These are phyloP conservation scores for Podaxis rugospora DNA, from an alignment of 768 basidiomycete genomes.

Conservation along the genomic window DNA sequence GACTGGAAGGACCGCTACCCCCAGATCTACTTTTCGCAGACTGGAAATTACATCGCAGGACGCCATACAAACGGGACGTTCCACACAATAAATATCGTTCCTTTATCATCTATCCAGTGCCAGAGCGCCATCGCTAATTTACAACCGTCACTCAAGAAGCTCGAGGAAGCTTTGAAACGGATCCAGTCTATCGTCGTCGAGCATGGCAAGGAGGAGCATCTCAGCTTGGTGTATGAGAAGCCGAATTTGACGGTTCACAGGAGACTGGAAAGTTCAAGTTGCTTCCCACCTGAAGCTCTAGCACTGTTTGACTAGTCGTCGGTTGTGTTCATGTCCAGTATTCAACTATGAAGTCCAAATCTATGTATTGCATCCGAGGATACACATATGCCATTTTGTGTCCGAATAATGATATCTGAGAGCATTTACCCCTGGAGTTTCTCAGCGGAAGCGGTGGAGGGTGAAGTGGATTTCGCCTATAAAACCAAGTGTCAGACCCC, in stretches of 20 bases:
- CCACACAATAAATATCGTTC: conserved; percentile 40
- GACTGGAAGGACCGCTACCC: conserved; percentile 44
- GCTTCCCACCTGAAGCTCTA: conserved; percentile 37
- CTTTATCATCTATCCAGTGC: conserved; percentile 32
- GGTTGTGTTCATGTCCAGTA: neutral
- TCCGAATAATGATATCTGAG: neutral
- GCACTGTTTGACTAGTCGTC: neutral
- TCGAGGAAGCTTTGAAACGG: conserved; percentile 32
- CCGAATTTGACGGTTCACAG: conserved; percentile 33
- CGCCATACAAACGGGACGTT: conserved; percentile 54
- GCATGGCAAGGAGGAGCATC: conserved; percentile 44
- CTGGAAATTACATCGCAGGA: conserved; percentile 54
- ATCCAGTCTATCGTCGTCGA: conserved; percentile 47
- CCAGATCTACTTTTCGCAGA: conserved; percentile 69
- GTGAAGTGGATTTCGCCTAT: neutral
- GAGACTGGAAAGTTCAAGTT: conserved; percentile 36
- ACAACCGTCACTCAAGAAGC: conserved; percentile 31
- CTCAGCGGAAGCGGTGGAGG: neutral
- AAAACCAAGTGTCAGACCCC: neutral
- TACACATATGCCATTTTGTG: neutral
- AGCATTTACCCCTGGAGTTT: neutral
- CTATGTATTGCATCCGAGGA: neutral
- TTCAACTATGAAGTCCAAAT: neutral
- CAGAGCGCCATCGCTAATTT: conserved; percentile 23
- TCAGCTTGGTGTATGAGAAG: conserved; percentile 1